A percentile compares a stretch with the other conserved stretches of the same genome.
phyloP scores from a whole-genome alignment of 441 rosid genomes.

The Corymbia citriodora region DNA sequence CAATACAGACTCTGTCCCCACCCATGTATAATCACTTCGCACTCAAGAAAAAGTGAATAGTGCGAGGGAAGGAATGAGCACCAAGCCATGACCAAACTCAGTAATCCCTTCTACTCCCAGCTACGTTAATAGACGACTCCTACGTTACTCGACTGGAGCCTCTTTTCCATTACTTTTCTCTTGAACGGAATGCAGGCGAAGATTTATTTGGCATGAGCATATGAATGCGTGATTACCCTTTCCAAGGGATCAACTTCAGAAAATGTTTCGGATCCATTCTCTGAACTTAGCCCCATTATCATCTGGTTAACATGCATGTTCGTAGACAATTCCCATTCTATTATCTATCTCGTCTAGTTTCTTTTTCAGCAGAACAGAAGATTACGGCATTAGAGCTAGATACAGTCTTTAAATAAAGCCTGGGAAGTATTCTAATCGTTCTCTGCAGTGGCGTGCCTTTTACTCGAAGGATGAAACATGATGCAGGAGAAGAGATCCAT shows the following conservation, averaged over 20 bases:
- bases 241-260: neutral
- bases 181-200: neutral
- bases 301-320: neutral
- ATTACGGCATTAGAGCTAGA: neutral
- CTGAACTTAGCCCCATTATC: neutral
- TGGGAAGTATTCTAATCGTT: neutral
- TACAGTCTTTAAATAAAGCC: neutral
- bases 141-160: neutral
- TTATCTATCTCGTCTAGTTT: neutral
- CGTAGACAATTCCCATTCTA: neutral
- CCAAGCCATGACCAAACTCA: neutral
- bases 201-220: neutral
- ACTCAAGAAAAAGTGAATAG: neutral
- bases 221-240: neutral
- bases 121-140: neutral
- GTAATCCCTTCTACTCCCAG: neutral
- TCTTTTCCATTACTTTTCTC: neutral
- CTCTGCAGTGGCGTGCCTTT: neutral
- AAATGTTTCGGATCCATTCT: neutral
- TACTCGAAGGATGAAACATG: neutral
- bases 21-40: neutral
- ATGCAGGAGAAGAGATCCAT: neutral
- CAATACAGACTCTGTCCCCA: neutral
- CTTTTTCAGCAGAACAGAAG: neutral
- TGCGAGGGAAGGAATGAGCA: neutral